These are phyloP conservation scores for Diatrype stigma DNA, from an alignment of 2,329 filamentous ascomycete genomes.

Conservation along the genomic window DNA sequence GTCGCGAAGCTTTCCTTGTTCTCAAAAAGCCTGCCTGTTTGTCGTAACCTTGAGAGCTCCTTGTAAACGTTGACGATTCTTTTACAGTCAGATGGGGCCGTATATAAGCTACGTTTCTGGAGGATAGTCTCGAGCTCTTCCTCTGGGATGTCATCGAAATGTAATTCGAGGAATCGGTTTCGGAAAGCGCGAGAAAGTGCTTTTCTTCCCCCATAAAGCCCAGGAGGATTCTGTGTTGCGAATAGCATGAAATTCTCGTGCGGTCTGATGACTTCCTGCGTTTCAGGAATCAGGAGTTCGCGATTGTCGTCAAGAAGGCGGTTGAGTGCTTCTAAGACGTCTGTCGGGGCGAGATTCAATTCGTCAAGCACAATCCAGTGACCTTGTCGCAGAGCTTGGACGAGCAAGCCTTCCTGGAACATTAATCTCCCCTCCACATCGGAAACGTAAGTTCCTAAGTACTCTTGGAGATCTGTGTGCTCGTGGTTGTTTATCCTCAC, in stretches of 20 bases:
- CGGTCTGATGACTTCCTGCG: conserved; percentile 86
- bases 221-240: conserved; percentile 94
- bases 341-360: conserved; percentile 91
- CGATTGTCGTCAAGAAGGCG: conserved; percentile 93
- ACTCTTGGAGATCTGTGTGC: conserved; percentile 96
- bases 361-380: conserved; percentile 99
- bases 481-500: conserved; percentile 99
- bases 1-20: conserved; percentile 98
- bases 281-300: conserved; percentile 92
- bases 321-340: conserved; percentile 94
- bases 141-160: conserved; percentile 97
- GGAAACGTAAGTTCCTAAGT: conserved; percentile 90
- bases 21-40: conserved; percentile 89
- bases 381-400: conserved; percentile 85
- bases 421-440: conserved; percentile 76
- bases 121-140: conserved; percentile 89
- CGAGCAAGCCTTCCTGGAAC: conserved; percentile 91
- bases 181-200: conserved; percentile 90
- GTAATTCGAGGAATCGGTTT: conserved; percentile 93
- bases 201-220: conserved; percentile 92
- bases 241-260: conserved; percentile 97
- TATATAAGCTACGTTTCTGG: conserved; percentile 77
- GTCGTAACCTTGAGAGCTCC: conserved; percentile 82
- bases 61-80: conserved; percentile 92
- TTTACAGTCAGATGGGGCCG: conserved; percentile 85